Evolutionary conservation across 139 green algal species (phyloP), one percentile per base, ranked within the genome.

Genomic region (Tetradesmus lagerheimii): DNA sequence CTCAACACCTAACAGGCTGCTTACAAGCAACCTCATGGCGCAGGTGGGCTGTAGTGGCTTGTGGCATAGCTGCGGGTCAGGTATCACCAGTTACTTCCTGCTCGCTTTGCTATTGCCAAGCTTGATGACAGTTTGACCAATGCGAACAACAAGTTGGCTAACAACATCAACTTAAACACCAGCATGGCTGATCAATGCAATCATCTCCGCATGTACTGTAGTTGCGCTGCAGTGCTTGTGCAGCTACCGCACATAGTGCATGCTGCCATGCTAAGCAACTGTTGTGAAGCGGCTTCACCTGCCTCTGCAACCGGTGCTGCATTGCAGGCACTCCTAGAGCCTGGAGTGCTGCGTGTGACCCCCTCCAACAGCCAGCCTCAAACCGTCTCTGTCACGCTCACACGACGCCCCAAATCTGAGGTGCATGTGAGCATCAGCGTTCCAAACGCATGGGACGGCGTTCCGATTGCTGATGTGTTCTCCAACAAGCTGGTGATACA

Each of bases 1-100:
- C 89, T 87, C 90, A 43, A 95, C 93, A 12, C 92, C 93, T 34
- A 95, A 95, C 89, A 87, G 93, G 43, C 76, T 95, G 80, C 91
- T 95, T 15, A 47, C 84, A 37, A 87, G 79, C 34, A 53, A 78
- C 67, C 80, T 95, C 66, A 41, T n/a, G 25, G 64, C 87, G 34
- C 89, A 91, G 87, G 84, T 89, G 74, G 14, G 89, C 37, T 74
- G 47, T 31, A 74, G 80, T n/a, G n/a, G n/a, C 47, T 2, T 18
- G 8, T 20, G 8, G 5, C 47, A 62, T 14, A 23, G 64, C 29
- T 34, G 29, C 29, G 15, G n/a, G n/a, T n/a, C n/a, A n/a, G n/a
- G n/a, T n/a, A n/a, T n/a, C n/a, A n/a, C n/a, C n/a, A n/a, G n/a
- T n/a, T n/a, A n/a, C n/a, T n/a, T n/a, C n/a, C n/a, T n/a, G n/a